Conservation (phyloP, 768 basidiomycete species). For the Lactifluus echinatus region DNA sequence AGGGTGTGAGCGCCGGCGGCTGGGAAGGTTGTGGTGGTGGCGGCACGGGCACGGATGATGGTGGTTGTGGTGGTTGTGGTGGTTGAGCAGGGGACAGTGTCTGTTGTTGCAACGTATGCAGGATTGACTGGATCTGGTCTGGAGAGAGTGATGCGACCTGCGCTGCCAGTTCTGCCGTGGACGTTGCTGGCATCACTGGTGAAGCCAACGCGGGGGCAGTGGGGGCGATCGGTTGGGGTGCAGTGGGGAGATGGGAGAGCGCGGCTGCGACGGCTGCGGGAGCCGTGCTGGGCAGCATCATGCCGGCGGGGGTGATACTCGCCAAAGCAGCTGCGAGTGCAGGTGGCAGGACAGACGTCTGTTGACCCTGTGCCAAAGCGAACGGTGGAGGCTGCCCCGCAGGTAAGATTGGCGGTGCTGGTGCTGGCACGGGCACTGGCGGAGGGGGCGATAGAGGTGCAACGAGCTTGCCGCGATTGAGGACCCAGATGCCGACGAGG, state of each 20-base stretch:
- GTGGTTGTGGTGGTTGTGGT: neutral
- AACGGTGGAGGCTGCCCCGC: neutral
- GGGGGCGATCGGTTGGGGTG: slow-evolving; percentile 21
- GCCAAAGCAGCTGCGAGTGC: slow-evolving; percentile 14
- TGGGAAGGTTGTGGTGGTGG: neutral
- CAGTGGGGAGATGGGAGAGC: slow-evolving; percentile 13
- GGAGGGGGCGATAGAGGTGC: slow-evolving; percentile 15
- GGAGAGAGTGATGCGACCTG: slow-evolving; percentile 69
- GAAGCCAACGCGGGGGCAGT: slow-evolving; percentile 24
- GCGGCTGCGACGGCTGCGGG: slow-evolving; percentile 14
- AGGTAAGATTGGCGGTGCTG: neutral
- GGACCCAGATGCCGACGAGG: slow-evolving; percentile 78
- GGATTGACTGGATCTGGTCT: slow-evolving; percentile 63
- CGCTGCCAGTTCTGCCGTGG: slow-evolving; percentile 48
- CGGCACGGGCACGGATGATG: neutral
- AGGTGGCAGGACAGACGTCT: slow-evolving; percentile 4
- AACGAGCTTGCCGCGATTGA: slow-evolving; percentile 71
- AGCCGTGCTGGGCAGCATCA: neutral
- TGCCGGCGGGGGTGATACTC: slow-evolving; percentile 10
- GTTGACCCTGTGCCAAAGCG: neutral
- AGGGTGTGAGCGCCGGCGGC: neutral
- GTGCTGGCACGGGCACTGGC: neutral
- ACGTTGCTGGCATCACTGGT: slow-evolving; percentile 28
- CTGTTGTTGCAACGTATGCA: slow-evolving; percentile 41
- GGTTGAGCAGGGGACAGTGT: neutral